Evolutionary conservation across 768 basidiomycete species (phyloP).

Genomic region (Tricholomella constricta): DNA sequence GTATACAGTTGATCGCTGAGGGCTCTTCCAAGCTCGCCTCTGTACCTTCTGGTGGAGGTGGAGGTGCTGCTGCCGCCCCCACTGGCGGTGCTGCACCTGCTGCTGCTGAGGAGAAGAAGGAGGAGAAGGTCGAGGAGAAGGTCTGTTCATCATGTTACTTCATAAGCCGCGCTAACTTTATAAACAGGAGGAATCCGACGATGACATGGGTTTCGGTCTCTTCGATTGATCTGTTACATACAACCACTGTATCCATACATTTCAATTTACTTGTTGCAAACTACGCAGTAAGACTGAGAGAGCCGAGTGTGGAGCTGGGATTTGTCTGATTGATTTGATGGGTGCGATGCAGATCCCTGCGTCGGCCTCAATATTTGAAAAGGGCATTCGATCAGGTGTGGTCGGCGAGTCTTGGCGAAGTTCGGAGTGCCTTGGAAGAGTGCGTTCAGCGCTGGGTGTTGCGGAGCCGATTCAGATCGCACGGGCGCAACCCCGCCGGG

Average conservation of each 20-base stretch:
- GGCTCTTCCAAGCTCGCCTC: constrained; percentile 94
- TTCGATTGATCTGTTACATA: constrained; percentile 69
- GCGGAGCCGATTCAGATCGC: neutral
- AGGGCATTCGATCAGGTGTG: no score
- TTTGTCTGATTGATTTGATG: constrained; percentile 2
- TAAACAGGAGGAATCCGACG: constrained; percentile 89
- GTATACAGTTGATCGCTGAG: constrained; percentile 79
- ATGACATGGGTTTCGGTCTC: constrained; percentile 99
- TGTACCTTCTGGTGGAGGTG: constrained; percentile 93
- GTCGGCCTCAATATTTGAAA: neutral
- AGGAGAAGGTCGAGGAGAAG: constrained; percentile 92
- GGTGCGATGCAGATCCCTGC: neutral
- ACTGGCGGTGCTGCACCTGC: constrained; percentile 55
- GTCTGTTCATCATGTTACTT: constrained; percentile 37
- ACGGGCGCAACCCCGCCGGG: no score
- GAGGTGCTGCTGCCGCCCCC: constrained; percentile 53
- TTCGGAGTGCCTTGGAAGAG: neutral
- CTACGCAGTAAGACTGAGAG: no score
- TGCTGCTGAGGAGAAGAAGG: constrained; percentile 77
- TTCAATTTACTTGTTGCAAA: constrained; percentile 6
- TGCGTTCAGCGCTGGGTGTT: no score
- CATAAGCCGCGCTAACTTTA: constrained; percentile 3
- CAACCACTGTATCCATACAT: constrained; percentile 10
- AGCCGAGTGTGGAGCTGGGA: neutral
- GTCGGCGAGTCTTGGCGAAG: neutral